A percentile compares a stretch with the other conserved stretches of the same genome.
phyloP scores from a whole-genome alignment of 306 rosid genomes.

The Citrullus mucosospermus region DNA sequence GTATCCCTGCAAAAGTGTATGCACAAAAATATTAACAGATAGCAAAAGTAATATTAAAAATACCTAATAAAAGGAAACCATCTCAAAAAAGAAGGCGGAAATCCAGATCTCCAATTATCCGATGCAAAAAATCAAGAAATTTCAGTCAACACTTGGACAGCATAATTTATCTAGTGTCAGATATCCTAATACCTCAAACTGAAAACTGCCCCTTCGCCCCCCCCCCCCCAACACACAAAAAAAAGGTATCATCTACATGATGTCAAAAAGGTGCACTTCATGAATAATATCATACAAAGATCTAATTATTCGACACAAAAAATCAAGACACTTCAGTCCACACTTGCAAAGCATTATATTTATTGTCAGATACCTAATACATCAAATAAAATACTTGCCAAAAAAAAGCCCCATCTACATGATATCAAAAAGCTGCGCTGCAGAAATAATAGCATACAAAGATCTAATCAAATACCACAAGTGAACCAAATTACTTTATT shows the following conservation, averaged over 20 bases:
- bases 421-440: background rate
- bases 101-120: background rate
- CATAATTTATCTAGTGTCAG: background rate
- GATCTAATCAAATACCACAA: background rate
- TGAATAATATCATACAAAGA: no score
- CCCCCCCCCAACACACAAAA: no score
- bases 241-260: no score
- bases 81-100: background rate
- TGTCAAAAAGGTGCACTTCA: no score
- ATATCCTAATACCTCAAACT: no score
- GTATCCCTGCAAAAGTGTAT: slow-evolving; percentile 39
- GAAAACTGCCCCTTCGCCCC: no score
- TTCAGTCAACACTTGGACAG: background rate
- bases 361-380: background rate
- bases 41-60: background rate
- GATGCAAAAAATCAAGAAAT: background rate
- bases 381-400: background rate
- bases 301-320: background rate
- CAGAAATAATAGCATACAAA: background rate
- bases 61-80: background rate
- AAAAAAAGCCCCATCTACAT: background rate
- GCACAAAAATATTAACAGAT: background rate
- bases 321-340: background rate
- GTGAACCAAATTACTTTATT: background rate
- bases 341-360: background rate